Base-by-base conservation (phyloP, 2,329 filamentous ascomycete species). In the Calcarisporium arbuscula region DNA sequence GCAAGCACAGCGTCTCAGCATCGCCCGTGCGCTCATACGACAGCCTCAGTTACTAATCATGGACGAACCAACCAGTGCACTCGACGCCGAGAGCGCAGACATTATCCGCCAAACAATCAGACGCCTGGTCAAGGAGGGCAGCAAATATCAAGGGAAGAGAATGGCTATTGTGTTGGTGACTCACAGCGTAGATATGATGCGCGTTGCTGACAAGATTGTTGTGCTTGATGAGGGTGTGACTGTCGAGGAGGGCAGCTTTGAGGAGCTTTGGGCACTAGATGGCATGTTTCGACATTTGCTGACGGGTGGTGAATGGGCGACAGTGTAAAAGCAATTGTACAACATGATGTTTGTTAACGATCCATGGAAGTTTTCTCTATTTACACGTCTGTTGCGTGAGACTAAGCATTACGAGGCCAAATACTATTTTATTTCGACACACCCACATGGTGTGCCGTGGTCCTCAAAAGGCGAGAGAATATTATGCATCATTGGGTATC, bases 151-250 rank as follows among this genome's bases (percentile, higher is more conserved):
- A 22, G 42, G 38, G 39, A 8, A 42, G 4, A 32, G 32, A 9
- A 72, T 86, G 56, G 83, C 83, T 0, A 76, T 94, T 0, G 67
- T 95, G 12, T 71, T 94, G 17, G 81, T 94, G 25, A 95, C 88
- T 31, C 90, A 95, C 59, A 76, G 72, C 37, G 68, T 66, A 41
- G 82, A 90, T 51, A 94, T 95, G 86, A 95, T 96, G 85, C 70
- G 72, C 38, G 74, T 85, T 39, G 84, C 82, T 1, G 80, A 87
- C 52, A 68, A 74, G 28, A 65, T 95, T 7, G 66, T 90, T 1
- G 76, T 95, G 42, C 47, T 94, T 19, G 73, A 84, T n/a, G 73
- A 78, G 0, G 70, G 74, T 4, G 65, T 74, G 3, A 74, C 85
- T 6, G 82, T 77, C 3, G 75, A 90, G 52, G 60, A 70, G 36